phyloP scores from a whole-genome alignment of 345 rosid species.

The Trapa bicornis region DNA sequence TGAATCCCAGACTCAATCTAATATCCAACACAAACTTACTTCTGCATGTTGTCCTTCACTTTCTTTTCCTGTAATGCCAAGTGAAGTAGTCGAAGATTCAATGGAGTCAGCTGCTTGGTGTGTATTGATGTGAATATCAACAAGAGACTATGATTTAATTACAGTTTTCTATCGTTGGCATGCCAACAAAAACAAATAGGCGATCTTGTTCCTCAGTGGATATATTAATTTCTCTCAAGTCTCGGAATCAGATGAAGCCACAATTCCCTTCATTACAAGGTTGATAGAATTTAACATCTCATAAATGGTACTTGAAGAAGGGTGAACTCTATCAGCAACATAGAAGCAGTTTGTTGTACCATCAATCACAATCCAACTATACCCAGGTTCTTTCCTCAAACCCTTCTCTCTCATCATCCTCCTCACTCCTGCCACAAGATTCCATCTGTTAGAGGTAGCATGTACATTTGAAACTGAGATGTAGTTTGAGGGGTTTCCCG shows the following conservation, averaged over 20 bases:
- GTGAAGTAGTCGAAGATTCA: too few species aligned
- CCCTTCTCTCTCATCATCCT: slow-evolving; percentile 43
- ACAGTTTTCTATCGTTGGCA: not conserved
- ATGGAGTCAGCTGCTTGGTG: too few species aligned
- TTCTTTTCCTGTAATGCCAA: too few species aligned
- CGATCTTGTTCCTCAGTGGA: not conserved
- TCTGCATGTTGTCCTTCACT: too few species aligned
- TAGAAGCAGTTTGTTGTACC: slow-evolving; percentile 37
- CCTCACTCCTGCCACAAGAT: slow-evolving; percentile 48
- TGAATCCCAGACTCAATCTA: too few species aligned
- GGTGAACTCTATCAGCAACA: slow-evolving; percentile 45
- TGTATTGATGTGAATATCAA: not conserved
- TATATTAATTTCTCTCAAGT: not conserved
- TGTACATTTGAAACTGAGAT: slow-evolving; percentile 46
- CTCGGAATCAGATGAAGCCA: slow-evolving; percentile 13
- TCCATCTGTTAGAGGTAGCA: slow-evolving; percentile 54
- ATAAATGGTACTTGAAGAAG: slow-evolving; percentile 27
- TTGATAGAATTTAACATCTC: slow-evolving; percentile 37
- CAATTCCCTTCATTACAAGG: slow-evolving; percentile 30
- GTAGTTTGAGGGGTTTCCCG: slow-evolving; percentile 50
- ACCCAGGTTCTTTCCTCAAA: slow-evolving; percentile 54
- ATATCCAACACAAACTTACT: too few species aligned
- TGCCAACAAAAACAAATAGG: not conserved
- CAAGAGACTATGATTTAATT: not conserved
- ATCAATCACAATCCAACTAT: slow-evolving; percentile 52